Conservation (phyloP, 805 yeast species). For the Starmera caribaea region DNA sequence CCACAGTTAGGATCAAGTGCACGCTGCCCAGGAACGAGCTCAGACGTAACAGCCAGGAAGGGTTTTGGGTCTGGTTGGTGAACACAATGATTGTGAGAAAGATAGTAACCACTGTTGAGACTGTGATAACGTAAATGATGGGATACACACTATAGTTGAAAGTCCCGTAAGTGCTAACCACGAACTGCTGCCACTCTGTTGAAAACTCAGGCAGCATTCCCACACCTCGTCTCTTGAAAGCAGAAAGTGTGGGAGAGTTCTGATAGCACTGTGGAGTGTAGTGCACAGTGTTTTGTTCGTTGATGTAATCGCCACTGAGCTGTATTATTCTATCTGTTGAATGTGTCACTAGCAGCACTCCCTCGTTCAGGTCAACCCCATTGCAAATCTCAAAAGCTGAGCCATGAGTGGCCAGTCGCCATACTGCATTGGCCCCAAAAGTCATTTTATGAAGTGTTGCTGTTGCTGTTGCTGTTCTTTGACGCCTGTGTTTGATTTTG, state of each 20-base stretch:
- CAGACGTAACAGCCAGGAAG: slow-evolving; percentile 38
- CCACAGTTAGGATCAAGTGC: slow-evolving; percentile 42
- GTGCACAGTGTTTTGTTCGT: slow-evolving; percentile 9
- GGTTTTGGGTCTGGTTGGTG: slow-evolving; percentile 55
- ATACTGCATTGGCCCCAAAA: slow-evolving; percentile 19
- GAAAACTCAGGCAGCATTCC: slow-evolving; percentile 32
- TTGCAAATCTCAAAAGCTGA: slow-evolving; percentile 22
- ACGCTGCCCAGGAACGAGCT: slow-evolving; percentile 45
- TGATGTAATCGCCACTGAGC: slow-evolving; percentile 1
- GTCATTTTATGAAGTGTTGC: slow-evolving; percentile 7
- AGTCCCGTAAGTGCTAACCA: slow-evolving; percentile 28
- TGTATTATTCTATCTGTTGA: slow-evolving; percentile 1
- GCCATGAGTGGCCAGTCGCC: slow-evolving; percentile 22
- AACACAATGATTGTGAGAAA: slow-evolving; percentile 54
- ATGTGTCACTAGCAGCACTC: slow-evolving; percentile 20
- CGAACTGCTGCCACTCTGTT: slow-evolving; percentile 39
- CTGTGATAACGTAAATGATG: slow-evolving; percentile 49
- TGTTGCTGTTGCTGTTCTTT: not conserved
- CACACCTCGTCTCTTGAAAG: slow-evolving; percentile 20
- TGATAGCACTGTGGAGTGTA: slow-evolving; percentile 26
- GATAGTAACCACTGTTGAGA: slow-evolving; percentile 56
- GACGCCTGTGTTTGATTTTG: not conserved
- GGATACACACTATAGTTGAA: slow-evolving; percentile 53
- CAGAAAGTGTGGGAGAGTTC: slow-evolving; percentile 24
- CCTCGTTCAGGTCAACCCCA: slow-evolving; percentile 20